Conservation (phyloP, 208 protist species). For the Leishmania mexicana region DNA sequence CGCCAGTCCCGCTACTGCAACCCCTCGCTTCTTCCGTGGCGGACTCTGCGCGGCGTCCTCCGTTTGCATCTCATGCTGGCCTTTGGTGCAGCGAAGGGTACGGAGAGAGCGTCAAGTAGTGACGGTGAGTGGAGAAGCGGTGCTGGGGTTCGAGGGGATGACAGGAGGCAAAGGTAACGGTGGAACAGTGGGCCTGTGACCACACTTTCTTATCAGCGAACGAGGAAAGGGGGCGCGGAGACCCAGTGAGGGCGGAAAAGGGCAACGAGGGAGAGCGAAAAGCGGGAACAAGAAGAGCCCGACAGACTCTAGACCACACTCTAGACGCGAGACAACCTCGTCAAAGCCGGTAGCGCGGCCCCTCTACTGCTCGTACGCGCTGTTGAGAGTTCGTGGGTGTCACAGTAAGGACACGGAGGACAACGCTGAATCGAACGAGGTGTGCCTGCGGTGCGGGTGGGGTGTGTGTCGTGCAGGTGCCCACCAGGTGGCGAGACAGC, state of each 20-base stretch:
- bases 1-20: not conserved
- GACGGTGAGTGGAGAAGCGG: not conserved
- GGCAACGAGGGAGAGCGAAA: not conserved
- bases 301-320: not conserved
- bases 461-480: not conserved
- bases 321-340: not conserved
- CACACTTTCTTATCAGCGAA: conserved; percentile 4
- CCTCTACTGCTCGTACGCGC: not conserved
- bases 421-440: not conserved
- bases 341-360: not conserved
- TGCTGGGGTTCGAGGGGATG: not conserved
- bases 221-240: not conserved
- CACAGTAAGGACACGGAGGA: not conserved
- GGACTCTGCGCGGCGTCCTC: conserved; percentile 5
- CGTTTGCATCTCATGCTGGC: not conserved
- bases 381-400: not conserved
- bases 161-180: not conserved
- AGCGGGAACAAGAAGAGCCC: not conserved
- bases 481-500: not conserved
- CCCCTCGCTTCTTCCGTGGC: conserved; percentile 14
- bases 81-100: not conserved
- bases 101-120: not conserved
- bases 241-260: not conserved
- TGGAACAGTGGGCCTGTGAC: not conserved
- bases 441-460: not conserved